Base-by-base conservation (phyloP, 2,329 filamentous ascomycete genomes). In the Atkinsonella texensis region DNA sequence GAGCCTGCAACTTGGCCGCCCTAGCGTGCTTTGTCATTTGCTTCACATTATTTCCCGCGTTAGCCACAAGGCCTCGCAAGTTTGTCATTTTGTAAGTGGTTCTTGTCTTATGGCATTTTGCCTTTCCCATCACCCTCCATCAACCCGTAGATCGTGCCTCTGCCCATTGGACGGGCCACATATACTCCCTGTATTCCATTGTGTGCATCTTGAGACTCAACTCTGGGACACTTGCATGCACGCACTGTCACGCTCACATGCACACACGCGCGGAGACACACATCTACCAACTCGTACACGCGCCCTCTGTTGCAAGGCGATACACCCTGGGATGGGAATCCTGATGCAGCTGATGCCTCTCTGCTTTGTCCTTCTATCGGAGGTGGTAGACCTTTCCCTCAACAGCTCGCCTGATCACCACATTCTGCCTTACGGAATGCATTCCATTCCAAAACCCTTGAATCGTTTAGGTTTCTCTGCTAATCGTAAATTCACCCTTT, bases 41-140 rank as follows among this genome's bases (percentile, higher is more conserved):
- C 75, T 95, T 97, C 73, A 84, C 84, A 60, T 75, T 97, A 52
- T 91, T 95, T 72, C 90, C 90, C 51, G 77, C 90, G 54, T 77
- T 96, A 59, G 79, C 87, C 58, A 70, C 89, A 58, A 83, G 79
- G 66, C 90, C 91, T 59, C 82, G 87, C 70, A 98, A 97, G 76
- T 96, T 98, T 75, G 90, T 91, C 51, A 89, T 95, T 58, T 70
- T 97, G 93, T 97, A 83, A 86, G 91, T 91, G 56, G 59, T 57
- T 52, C 49, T 56, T 51, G 48, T 53, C 44, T 53, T 54, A 46
- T 51, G 45, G 54, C 11, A 18, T 44, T 52, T 46, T 18, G 20
- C 35, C 54, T 56, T 53, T 57, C 48, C 38, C 42, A 33, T 43
- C 32, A 45, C 23, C 12, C 31, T 43, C 28, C 12, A 28, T 35